Conservation (phyloP, 2,329 filamentous ascomycete genomes). For the Dothideomycetes sp. region DNA sequence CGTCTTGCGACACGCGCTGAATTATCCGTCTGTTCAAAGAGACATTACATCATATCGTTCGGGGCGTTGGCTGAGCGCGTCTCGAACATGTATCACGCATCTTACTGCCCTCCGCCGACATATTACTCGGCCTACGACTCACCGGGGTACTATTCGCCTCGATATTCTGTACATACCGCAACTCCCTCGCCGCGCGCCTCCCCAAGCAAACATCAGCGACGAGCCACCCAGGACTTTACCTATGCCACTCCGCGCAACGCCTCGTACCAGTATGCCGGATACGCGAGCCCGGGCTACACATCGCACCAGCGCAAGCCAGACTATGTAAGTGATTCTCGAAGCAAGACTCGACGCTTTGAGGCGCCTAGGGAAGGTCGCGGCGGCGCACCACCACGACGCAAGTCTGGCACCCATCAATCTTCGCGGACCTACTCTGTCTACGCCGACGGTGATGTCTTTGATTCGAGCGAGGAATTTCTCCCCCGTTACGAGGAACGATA, state of each 20-base stretch:
- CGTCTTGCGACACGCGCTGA: neutral
- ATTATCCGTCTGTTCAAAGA: no score
- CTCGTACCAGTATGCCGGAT: constrained; percentile 24
- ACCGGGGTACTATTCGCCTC: constrained; percentile 40
- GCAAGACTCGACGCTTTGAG: constrained; percentile 25
- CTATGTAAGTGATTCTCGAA: constrained; percentile 55
- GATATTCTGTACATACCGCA: constrained; percentile 36
- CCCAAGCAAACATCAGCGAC: constrained; percentile 43
- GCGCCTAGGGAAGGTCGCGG: constrained; percentile 17
- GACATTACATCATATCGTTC: neutral
- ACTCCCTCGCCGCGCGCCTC: constrained; percentile 36
- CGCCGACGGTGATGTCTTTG: constrained; percentile 45
- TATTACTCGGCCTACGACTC: constrained; percentile 1
- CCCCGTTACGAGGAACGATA: constrained; percentile 27
- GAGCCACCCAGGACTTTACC: constrained; percentile 41
- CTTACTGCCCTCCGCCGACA: neutral
- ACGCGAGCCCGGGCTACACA: constrained; percentile 26
- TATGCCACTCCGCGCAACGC: constrained; percentile 23
- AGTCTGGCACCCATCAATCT: constrained; percentile 29
- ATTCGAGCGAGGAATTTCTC: constrained; percentile 31
- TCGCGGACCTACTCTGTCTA: constrained; percentile 46
- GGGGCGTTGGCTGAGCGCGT: no score
- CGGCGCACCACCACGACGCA: constrained; percentile 10
- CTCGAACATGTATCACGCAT: neutral
- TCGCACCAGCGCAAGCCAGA: constrained; percentile 44